Base-by-base conservation (phyloP, 352 stramenopile species). In the Pythium pyrilobum region DNA sequence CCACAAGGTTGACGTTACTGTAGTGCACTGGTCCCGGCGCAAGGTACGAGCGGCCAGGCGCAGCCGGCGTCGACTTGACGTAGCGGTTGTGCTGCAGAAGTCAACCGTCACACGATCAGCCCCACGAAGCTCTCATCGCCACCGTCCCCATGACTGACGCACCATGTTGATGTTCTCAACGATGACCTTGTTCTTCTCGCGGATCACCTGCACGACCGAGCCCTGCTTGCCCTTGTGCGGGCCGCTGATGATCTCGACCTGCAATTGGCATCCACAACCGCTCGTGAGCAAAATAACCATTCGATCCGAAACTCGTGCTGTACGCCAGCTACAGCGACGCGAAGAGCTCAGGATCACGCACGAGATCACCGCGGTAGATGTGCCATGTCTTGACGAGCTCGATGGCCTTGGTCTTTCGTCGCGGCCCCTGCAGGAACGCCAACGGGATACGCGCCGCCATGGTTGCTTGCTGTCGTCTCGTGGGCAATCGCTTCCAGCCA, bases 111-210 rank as follows among this genome's bases (percentile, higher is more conserved):
- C 4, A 42, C 16, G 4, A 52, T 49, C 34, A 50, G 16, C 38
- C 9, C 6, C 25, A 46, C 12, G 4, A 29, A 18, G 10, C n/a
- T 21, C 13, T n/a, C n/a, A n/a, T n/a, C n/a, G n/a, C n/a, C n/a
- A n/a, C n/a, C n/a, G n/a, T n/a, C n/a, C n/a, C n/a, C n/a, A n/a
- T n/a, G n/a, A n/a, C n/a, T n/a, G 6, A 40, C 47, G 47, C 33
- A 92, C 81, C 82, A 93, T 89, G 68, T 93, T 93, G 69, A 91
- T 73, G 71, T 91, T 89, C 69, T 93, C 80, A 18, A 93, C 72
- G 36, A 93, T 83, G 27, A 93, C 62, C 56, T 69, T 74, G 71
- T 93, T 93, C 57, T 77, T 59, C 23, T 87, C 78, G 40, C 82
- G 80, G 41, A 87, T 81, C 45, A 93, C 82, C 55, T 71, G 80